These are phyloP conservation scores for Hymenoscyphus infarciens DNA, from an alignment of 2,329 filamentous ascomycete genomes.

Conservation along the genomic window DNA sequence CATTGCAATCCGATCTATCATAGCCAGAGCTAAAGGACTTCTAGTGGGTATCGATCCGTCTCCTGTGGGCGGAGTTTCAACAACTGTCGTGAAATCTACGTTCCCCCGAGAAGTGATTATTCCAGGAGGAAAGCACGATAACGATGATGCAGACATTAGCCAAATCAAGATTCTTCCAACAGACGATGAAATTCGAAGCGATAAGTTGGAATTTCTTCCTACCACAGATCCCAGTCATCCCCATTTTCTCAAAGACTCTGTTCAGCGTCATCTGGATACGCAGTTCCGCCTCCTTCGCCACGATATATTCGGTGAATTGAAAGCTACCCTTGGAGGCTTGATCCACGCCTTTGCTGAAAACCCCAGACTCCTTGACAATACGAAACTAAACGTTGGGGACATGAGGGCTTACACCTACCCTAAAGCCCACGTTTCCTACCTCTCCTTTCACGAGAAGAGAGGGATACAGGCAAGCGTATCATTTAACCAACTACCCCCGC, in stretches of 20 bases:
- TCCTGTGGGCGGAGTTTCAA: constrained; percentile 13
- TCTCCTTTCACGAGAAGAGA: constrained; percentile 22
- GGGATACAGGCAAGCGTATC: constrained; percentile 44
- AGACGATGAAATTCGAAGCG: constrained; percentile 36
- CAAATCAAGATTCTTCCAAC: constrained; percentile 36
- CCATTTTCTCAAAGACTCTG: constrained; percentile 39
- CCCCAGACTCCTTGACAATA: constrained; percentile 19
- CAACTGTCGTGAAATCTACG: constrained; percentile 18
- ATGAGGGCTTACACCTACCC: constrained; percentile 30
- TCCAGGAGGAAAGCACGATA: constrained; percentile 20
- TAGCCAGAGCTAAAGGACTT: constrained; percentile 17
- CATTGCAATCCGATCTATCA: constrained; percentile 19
- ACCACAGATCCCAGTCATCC: constrained; percentile 38
- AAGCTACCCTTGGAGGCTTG: constrained; percentile 39
- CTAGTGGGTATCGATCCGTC: constrained; percentile 11
- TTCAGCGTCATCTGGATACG: constrained; percentile 28
- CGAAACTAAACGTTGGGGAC: constrained; percentile 20
- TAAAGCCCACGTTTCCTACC: constrained; percentile 25
- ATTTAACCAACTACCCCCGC: constrained; percentile 41
- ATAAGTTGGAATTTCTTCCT: constrained; percentile 44
- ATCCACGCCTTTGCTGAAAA: constrained; percentile 24
- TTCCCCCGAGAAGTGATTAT: constrained; percentile 18
- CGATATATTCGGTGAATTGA: constrained; percentile 53
- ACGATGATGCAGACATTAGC: constrained; percentile 28
- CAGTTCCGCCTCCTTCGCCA: constrained; percentile 34